phyloP scores from a whole-genome alignment of 2,329 filamentous ascomycete species.

The Macrophomina phaseolina region DNA sequence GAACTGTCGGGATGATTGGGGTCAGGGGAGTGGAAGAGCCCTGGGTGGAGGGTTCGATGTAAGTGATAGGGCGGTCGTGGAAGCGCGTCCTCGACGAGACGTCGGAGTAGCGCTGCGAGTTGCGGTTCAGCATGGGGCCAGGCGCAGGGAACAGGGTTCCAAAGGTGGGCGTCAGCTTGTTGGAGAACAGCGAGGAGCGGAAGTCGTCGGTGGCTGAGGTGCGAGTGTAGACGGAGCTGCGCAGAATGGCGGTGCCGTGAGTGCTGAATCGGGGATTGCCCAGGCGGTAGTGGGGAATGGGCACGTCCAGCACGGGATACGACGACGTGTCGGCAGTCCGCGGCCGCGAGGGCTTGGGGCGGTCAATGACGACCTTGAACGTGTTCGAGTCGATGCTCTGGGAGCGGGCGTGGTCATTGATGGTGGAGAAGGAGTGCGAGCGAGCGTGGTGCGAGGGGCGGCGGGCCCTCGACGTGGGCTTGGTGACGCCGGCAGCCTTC shows the following conservation, averaged over 20 bases:
- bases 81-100: slow-evolving; percentile 31
- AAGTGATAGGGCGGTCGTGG: slow-evolving; percentile 36
- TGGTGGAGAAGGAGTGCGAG: slow-evolving; percentile 77
- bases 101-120: slow-evolving; percentile 44
- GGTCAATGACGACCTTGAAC: slow-evolving; percentile 81
- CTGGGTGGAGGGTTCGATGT: slow-evolving; percentile 42
- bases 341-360: slow-evolving; percentile 65
- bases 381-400: slow-evolving; percentile 67
- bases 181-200: slow-evolving; percentile 65
- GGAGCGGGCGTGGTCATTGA: slow-evolving; percentile 64
- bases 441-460: slow-evolving; percentile 49
- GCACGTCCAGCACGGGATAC: slow-evolving; percentile 69
- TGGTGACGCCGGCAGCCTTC: slow-evolving; percentile 20
- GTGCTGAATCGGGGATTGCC: slow-evolving; percentile 81
- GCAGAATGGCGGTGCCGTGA: slow-evolving; percentile 76
- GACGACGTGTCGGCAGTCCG: slow-evolving; percentile 65
- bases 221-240: slow-evolving; percentile 75
- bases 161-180: slow-evolving; percentile 35
- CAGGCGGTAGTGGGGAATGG: slow-evolving; percentile 83
- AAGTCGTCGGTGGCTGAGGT: slow-evolving; percentile 73
- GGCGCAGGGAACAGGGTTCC: slow-evolving; percentile 52
- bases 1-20: slow-evolving; percentile 43
- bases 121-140: slow-evolving; percentile 37
- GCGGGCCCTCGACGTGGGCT: slow-evolving; percentile 31
- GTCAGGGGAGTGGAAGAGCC: slow-evolving; percentile 40